A percentile compares a stretch with the other conserved stretches of the same genome.
Conservation (phyloP, 768 basidiomycete genomes). For the Phylloporus sp. region DNA sequence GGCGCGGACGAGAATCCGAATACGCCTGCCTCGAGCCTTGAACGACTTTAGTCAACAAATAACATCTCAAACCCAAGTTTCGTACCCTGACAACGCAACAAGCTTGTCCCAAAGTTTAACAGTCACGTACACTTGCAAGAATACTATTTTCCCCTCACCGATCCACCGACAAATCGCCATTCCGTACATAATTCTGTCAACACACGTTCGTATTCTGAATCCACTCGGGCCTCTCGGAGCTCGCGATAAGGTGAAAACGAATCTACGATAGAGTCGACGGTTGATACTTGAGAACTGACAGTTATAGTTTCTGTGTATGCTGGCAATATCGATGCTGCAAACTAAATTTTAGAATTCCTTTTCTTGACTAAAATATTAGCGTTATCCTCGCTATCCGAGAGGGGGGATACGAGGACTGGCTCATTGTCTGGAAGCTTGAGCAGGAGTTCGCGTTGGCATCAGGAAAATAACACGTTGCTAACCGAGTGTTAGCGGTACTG, state of each 20-base stretch:
- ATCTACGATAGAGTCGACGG: slow-evolving; percentile 40
- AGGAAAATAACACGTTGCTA: no score
- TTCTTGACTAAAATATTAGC: neutral
- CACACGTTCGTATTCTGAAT: slow-evolving; percentile 51
- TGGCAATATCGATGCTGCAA: slow-evolving; percentile 38
- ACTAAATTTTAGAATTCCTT: slow-evolving; percentile 23
- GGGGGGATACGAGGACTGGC: slow-evolving; percentile 18
- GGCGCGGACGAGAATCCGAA: slow-evolving; percentile 58
- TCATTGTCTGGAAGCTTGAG: slow-evolving; percentile 9
- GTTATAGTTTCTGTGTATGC: slow-evolving; percentile 42
- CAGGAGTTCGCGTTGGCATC: slow-evolving; percentile 15
- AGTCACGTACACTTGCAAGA: neutral
- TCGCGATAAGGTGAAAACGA: slow-evolving; percentile 56
- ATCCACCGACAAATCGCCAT: slow-evolving; percentile 64
- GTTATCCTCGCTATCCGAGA: slow-evolving; percentile 13
- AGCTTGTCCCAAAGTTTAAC: slow-evolving; percentile 40
- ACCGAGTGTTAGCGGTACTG: no score
- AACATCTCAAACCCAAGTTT: neutral
- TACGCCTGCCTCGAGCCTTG: slow-evolving; percentile 49
- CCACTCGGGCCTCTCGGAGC: slow-evolving; percentile 35
- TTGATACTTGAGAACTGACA: slow-evolving; percentile 22
- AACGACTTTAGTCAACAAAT: neutral
- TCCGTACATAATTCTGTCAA: slow-evolving; percentile 49
- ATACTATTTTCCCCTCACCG: slow-evolving; percentile 38
- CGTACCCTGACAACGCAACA: slow-evolving; percentile 57